Evolutionary conservation across 345 rosid species (phyloP), one percentile per base, ranked within the genome.

Genomic region (Mallotus nudiflorus): DNA sequence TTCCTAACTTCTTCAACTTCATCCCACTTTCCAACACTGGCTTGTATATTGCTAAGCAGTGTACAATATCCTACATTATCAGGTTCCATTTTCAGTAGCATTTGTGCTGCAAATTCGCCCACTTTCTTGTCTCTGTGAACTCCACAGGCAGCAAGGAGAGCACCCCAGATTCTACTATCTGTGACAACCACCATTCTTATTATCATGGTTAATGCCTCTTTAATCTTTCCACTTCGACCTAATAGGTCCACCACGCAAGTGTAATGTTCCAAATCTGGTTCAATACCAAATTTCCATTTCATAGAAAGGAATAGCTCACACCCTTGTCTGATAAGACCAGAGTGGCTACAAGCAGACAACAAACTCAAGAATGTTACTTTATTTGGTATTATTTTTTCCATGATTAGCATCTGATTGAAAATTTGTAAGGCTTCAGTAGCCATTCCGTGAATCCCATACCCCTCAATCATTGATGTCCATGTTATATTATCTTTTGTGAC

Each of bases 381-480:
- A 57, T 69, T 74, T 13, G 83, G 87, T 27, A 45, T 46, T 1
- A 69, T 25, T 44, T 72, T 71, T 61, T 68, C 67, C 65, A 76
- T n/a, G n/a, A n/a, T 68, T 45, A 78, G 2, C 84, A 83, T 71
- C 56, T 28, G 71, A 25, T 59, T 4, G 77, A 81, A 81, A 49
- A 76, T 70, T 16, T 45, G 18, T 13, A 78, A 28, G 9, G 81
- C 82, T 66, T 78, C 79, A 27, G 12, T 24, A 8, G 80, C 83
- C 5, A 44, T 57, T 25, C 81, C 87, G 35, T 83, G 77, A 45
- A 49, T 67, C 9, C 79, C 87, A 20, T 73, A 78, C 18, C 87
- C 84, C 66, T 81, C 87, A 5, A 80, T 75, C 82, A 83, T 83
- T 11, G 84, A 80, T 45, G 86, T 79, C 82, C 82, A 75, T 10